These are phyloP conservation scores for Cercospora zeae-maydis DNA, from an alignment of 2,329 filamentous ascomycete genomes.

Conservation along the genomic window DNA sequence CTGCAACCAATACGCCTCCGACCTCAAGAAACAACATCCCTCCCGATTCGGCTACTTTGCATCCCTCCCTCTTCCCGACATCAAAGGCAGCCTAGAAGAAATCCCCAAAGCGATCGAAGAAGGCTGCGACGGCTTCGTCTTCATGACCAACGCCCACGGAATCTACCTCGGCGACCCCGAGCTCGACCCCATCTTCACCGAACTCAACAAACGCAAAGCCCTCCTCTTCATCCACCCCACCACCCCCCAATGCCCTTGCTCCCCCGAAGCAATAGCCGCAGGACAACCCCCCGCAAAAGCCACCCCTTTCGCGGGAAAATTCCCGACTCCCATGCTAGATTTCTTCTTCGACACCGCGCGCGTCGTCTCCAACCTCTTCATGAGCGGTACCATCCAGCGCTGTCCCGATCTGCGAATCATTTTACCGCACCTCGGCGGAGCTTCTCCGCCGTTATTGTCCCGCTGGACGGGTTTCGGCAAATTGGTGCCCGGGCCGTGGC, in stretches of 20 bases:
- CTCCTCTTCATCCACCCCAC: slow-evolving; percentile 56
- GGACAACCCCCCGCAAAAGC: slow-evolving; percentile 32
- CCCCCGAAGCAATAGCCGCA: slow-evolving; percentile 17
- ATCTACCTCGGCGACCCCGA: slow-evolving; percentile 49
- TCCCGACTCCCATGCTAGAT: slow-evolving; percentile 48
- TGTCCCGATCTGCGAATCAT: slow-evolving; percentile 49
- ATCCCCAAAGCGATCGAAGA: slow-evolving; percentile 44
- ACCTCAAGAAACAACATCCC: slow-evolving; percentile 38
- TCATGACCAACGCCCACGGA: slow-evolving; percentile 54
- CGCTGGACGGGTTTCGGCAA: slow-evolving; percentile 43
- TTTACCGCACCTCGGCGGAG: slow-evolving; percentile 49
- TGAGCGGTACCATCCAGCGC: slow-evolving; percentile 45
- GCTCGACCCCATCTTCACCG: slow-evolving; percentile 49
- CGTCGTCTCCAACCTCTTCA: slow-evolving; percentile 48
- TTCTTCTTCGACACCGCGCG: slow-evolving; percentile 55
- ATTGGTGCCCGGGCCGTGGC: slow-evolving; percentile 38
- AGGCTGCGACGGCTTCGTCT: slow-evolving; percentile 50
- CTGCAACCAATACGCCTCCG: slow-evolving; percentile 43
- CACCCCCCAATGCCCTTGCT: slow-evolving; percentile 42
- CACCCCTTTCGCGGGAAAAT: slow-evolving; percentile 38
- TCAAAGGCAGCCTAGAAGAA: slow-evolving; percentile 47
- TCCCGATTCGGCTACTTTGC: slow-evolving; percentile 53
- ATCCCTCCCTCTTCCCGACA: slow-evolving; percentile 51
- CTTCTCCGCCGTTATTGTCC: slow-evolving; percentile 45
- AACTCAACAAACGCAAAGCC: slow-evolving; percentile 46